phyloP scores from a whole-genome alignment of 1,284 basidiomycete genomes.

The Schizophyllum commune region DNA sequence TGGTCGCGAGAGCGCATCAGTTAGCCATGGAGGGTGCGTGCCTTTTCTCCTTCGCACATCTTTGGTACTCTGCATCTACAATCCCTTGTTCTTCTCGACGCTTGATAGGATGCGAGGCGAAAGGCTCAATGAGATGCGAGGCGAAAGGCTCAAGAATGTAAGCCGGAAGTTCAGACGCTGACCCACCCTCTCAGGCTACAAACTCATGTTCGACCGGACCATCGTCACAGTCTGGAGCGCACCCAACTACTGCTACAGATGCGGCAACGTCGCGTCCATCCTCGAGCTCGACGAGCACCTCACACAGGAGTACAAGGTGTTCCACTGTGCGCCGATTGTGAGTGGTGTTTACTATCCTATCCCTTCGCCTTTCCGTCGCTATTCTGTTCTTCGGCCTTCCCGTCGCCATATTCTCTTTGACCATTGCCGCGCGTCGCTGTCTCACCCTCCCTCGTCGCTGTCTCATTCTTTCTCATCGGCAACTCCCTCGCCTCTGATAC shows the following conservation, averaged over 20 bases:
- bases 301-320: conserved; percentile 88
- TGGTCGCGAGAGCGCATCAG: conserved; percentile 96
- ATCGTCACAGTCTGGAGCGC: conserved; percentile 99
- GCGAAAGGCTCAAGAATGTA: too few relatives aligned
- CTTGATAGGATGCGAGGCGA: too few relatives aligned
- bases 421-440: too few relatives aligned
- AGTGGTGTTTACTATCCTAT: background rate
- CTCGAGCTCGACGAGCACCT: conserved; percentile 88
- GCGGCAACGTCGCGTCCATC: conserved; percentile 92
- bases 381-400: background rate
- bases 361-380: background rate
- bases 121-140: too few relatives aligned
- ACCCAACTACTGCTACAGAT: conserved; percentile 98
- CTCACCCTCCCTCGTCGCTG: too few relatives aligned
- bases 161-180: too few relatives aligned
- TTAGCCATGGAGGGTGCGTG: conserved; percentile 90
- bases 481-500: too few relatives aligned
- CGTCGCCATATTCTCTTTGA: too few relatives aligned
- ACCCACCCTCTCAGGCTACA: conserved; percentile 47
- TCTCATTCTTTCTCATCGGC: too few relatives aligned
- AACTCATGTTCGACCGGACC: conserved; percentile 93
- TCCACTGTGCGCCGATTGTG: conserved; percentile 64
- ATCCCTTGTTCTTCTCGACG: too few relatives aligned
- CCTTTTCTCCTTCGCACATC: too few relatives aligned
- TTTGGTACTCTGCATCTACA: too few relatives aligned